Conservation (phyloP, 2,329 filamentous ascomycete species). For the Pochonia chlamydosporia region DNA sequence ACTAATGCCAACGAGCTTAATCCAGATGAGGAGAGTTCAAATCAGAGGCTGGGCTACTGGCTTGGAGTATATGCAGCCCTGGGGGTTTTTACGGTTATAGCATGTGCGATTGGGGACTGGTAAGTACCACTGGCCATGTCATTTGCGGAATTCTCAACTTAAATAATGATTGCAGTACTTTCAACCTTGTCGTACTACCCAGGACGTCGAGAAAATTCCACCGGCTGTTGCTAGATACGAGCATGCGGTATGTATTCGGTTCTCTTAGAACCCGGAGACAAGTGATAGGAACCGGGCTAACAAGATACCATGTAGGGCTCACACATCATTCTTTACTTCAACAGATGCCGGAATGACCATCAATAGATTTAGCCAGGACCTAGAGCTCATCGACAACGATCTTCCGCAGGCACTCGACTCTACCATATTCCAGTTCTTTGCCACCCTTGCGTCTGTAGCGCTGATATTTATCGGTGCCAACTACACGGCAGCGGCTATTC, state of each 20-base stretch:
- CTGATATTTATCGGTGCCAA: constrained; percentile 40
- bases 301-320: constrained; percentile 7
- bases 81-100: constrained; percentile 10
- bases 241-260: constrained; percentile 17
- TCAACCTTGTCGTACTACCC: constrained; percentile 20
- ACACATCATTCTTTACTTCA: constrained; percentile 27
- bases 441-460: constrained; percentile 20
- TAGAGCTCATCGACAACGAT: constrained; percentile 30
- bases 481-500: constrained; percentile 40
- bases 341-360: constrained; percentile 29
- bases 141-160: not conserved
- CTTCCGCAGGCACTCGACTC: constrained; percentile 25
- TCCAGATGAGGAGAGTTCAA: constrained; percentile 12
- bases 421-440: constrained; percentile 15
- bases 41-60: constrained; percentile 15
- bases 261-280: not conserved
- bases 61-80: constrained; percentile 15
- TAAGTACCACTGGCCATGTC: too few relatives aligned
- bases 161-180: constrained; percentile 11
- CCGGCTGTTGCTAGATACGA: constrained; percentile 19
- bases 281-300: not conserved
- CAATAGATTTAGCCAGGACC: constrained; percentile 35
- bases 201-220: constrained; percentile 17
- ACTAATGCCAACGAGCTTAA: constrained; percentile 13
- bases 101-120: constrained; percentile 12